These are phyloP conservation scores for Leccinum obscurum DNA, from an alignment of 768 basidiomycete genomes.

Conservation along the genomic window DNA sequence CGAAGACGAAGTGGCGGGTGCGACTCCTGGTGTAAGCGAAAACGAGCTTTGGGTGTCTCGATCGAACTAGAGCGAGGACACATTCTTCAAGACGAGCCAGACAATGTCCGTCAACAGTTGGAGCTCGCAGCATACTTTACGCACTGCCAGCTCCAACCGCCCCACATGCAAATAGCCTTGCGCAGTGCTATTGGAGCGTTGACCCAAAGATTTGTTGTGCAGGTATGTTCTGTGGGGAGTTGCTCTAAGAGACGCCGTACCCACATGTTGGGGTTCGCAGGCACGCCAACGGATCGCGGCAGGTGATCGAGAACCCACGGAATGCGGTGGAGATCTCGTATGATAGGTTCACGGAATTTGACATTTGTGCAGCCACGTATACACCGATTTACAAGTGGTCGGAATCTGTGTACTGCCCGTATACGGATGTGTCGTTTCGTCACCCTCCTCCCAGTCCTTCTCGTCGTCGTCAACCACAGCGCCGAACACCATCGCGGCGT, in stretches of 20 bases:
- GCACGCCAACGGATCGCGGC: conserved; percentile 90
- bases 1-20: too few relatives aligned
- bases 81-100: conserved; percentile 74
- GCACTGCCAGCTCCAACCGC: conserved; percentile 85
- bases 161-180: conserved; percentile 89
- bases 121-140: conserved; percentile 99
- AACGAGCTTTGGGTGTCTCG: conserved; percentile 93
- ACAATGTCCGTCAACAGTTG: conserved; percentile 76
- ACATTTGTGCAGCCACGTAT: conserved; percentile 88
- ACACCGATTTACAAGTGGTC: conserved; percentile 95
- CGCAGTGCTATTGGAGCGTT: conserved; percentile 90
- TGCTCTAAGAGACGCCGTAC: not conserved
- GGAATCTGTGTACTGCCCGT: conserved; percentile 79
- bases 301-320: conserved; percentile 91
- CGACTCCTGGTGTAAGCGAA: too few relatives aligned
- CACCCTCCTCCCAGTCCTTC: too few relatives aligned
- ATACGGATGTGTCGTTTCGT: conserved; percentile 79
- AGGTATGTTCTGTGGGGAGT: conserved; percentile 45
- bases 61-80: conserved; percentile 91
- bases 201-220: conserved; percentile 79
- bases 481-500: too few relatives aligned
- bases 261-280: conserved; percentile 39
- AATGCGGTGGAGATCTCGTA: conserved; percentile 92
- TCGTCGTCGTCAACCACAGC: too few relatives aligned
- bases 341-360: conserved; percentile 95